These are phyloP conservation scores for Theobroma grandiflorum DNA, from an alignment of 441 rosid species.

Conservation along the genomic window DNA sequence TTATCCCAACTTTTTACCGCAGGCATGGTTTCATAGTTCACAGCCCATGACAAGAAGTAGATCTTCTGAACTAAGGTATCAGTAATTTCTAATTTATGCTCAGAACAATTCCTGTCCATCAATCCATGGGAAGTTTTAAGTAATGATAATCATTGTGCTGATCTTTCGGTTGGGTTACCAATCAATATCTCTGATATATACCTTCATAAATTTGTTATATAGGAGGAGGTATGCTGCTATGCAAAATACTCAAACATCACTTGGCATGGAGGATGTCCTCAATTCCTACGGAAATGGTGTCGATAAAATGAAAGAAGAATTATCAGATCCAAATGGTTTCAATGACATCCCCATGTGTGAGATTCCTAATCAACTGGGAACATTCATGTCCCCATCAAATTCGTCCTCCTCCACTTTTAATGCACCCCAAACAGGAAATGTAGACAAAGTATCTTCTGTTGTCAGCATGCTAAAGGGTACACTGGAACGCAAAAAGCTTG, in stretches of 20 bases:
- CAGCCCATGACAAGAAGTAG: conserved; percentile 84
- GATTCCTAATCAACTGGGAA: conserved; percentile 47
- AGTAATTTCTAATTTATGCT: conserved; percentile 1
- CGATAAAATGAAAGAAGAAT: conserved; percentile 49
- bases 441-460: conserved; percentile 65
- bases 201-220: conserved; percentile 16
- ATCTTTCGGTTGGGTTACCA: neutral
- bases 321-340: conserved; percentile 43
- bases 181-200: too few species aligned
- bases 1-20: conserved; percentile 26
- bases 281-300: conserved; percentile 36
- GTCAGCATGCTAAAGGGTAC: conserved; percentile 78
- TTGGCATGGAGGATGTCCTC: conserved; percentile 48
- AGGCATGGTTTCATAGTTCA: conserved; percentile 82
- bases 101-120: neutral
- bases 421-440: conserved; percentile 42
- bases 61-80: conserved; percentile 74
- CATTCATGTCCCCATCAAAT: conserved; percentile 57
- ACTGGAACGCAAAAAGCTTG: conserved; percentile 60
- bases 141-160: neutral
- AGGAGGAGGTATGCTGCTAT: conserved; percentile 78
- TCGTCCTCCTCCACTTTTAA: conserved; percentile 60
- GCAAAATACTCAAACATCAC: conserved; percentile 55
- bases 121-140: neutral
- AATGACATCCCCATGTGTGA: conserved; percentile 42